A percentile compares a stretch with the other conserved stretches of the same genome.
These are phyloP conservation scores for Trichopus zeylanicus DNA, from an alignment of 116 monocot genomes.

Conservation along the genomic window DNA sequence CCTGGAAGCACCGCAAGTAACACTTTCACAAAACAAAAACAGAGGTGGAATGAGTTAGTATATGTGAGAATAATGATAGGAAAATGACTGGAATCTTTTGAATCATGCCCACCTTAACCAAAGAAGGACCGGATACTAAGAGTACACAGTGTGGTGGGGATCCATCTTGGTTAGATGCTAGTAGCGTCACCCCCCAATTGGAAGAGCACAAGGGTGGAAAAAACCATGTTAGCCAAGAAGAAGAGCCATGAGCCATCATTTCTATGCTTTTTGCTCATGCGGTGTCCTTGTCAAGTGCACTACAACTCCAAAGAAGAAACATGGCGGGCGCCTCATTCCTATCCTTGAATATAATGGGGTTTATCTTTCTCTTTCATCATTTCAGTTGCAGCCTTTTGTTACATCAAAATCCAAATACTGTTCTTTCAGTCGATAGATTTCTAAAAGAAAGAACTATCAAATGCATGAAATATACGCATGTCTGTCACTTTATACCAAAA, in stretches of 20 bases:
- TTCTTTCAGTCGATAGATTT: no score
- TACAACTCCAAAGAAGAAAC: background rate
- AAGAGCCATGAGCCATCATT: constrained; percentile 6
- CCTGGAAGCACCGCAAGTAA: no score
- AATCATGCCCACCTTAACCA: background rate
- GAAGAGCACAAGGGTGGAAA: background rate
- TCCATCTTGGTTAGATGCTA: background rate
- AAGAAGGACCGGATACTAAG: constrained; percentile 1
- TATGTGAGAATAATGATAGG: background rate
- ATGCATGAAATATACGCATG: background rate
- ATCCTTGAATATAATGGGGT: background rate
- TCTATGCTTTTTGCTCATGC: background rate
- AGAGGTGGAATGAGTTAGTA: no score
- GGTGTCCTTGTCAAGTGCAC: constrained; percentile 7
- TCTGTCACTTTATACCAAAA: background rate
- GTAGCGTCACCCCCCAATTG: background rate
- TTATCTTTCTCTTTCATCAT: background rate
- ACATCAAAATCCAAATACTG: no score
- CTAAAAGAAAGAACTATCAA: background rate
- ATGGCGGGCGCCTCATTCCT: background rate
- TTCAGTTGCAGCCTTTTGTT: background rate
- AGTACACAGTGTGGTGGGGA: constrained; percentile 2
- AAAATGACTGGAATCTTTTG: background rate
- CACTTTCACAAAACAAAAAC: no score
- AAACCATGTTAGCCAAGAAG: background rate